A percentile compares a stretch with the other conserved stretches of the same genome.
These are phyloP conservation scores for Liriodendron chinense DNA, from an alignment of 164 flowering plant genomes.

Conservation along the genomic window DNA sequence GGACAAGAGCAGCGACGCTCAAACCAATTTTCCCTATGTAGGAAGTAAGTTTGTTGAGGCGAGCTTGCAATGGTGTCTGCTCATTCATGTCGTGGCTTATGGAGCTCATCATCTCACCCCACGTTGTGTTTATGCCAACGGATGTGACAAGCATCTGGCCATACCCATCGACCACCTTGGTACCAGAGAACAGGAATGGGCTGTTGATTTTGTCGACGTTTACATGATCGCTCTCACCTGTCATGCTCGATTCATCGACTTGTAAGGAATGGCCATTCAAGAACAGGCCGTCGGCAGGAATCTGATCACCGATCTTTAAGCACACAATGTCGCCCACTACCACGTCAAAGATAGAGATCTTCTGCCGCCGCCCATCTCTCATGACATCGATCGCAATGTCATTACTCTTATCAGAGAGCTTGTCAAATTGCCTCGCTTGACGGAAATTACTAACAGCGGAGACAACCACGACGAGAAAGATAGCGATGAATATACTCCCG, in stretches of 20 bases:
- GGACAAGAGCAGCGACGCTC: conserved; percentile 45
- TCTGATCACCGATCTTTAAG: conserved; percentile 47
- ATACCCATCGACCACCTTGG: conserved; percentile 46
- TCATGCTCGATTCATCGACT: conserved; percentile 51
- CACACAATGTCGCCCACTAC: conserved; percentile 53
- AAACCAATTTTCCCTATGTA: conserved; percentile 55
- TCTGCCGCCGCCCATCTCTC: conserved; percentile 30
- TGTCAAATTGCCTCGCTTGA: conserved; percentile 37
- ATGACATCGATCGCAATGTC: conserved; percentile 37
- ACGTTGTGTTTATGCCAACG: conserved; percentile 37
- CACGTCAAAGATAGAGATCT: conserved; percentile 33
- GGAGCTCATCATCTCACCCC: conserved; percentile 63
- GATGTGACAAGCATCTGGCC: conserved; percentile 48
- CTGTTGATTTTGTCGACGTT: conserved; percentile 19
- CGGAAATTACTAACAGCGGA: conserved; percentile 37
- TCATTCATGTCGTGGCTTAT: conserved; percentile 36
- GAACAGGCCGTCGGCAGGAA: conserved; percentile 59
- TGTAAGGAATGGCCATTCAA: conserved; percentile 40
- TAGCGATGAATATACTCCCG: conserved; percentile 43
- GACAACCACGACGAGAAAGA: conserved; percentile 40
- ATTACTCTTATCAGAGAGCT: conserved; percentile 25
- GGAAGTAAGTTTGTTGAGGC: conserved; percentile 55
- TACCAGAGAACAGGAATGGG: conserved; percentile 36
- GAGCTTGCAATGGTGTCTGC: conserved; percentile 55
- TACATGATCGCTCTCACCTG: conserved; percentile 39